These are phyloP conservation scores for Betula pendula DNA, from an alignment of 306 rosid species.

Conservation along the genomic window DNA sequence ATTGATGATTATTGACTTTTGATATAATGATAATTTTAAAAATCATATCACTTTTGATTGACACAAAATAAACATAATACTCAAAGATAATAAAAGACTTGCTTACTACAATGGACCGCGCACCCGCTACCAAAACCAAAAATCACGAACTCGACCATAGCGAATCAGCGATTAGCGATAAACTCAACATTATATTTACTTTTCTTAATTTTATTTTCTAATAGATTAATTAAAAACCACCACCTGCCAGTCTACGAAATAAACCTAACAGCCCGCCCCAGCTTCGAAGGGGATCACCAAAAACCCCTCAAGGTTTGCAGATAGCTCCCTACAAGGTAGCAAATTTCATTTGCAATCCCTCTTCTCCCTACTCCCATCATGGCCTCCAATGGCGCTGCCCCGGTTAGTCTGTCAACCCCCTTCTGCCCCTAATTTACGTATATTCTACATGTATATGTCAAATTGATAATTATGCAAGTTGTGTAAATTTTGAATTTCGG, in stretches of 20 bases:
- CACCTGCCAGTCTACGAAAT: not conserved
- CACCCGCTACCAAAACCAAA: too few relatives aligned
- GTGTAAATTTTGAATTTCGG: constrained; percentile 14
- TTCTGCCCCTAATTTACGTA: not conserved
- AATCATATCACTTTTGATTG: too few relatives aligned
- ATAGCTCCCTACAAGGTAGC: not conserved
- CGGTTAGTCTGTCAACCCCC: constrained; percentile 41
- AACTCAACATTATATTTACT: too few relatives aligned
- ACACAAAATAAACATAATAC: too few relatives aligned
- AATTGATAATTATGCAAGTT: constrained; percentile 1
- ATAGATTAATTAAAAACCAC: not conserved
- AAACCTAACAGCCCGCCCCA: constrained; percentile 42
- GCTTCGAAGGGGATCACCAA: not conserved
- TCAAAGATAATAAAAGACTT: too few relatives aligned
- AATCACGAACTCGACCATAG: too few relatives aligned
- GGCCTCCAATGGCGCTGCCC: constrained; percentile 74
- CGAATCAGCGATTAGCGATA: too few relatives aligned
- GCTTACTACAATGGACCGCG: too few relatives aligned
- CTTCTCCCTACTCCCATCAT: constrained; percentile 37
- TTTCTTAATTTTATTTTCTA: not conserved
- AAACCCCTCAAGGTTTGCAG: not conserved
- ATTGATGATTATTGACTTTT: too few relatives aligned
- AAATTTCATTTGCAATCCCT: not conserved
- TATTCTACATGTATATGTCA: not conserved
- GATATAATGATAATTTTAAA: too few relatives aligned